phyloP scores from a whole-genome alignment of 2,329 filamentous ascomycete species.

The Microcyclosporella mali region DNA sequence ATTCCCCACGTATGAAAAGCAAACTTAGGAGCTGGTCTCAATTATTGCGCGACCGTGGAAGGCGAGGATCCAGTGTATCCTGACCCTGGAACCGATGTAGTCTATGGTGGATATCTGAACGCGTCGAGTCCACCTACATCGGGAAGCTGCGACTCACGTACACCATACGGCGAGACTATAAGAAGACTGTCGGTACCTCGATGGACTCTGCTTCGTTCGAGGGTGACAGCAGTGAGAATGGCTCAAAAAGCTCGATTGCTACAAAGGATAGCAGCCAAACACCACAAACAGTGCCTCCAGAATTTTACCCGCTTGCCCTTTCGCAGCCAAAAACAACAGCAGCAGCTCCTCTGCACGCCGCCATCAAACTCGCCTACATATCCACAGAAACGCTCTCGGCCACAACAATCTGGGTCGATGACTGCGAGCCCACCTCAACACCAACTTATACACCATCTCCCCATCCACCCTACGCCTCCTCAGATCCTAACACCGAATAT shows the following conservation, averaged over 20 bases:
- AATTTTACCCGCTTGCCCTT: too few relatives aligned
- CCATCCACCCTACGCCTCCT: conserved; percentile 23
- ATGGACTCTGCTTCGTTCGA: not conserved
- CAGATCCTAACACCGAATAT: conserved; percentile 25
- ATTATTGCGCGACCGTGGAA: conserved; percentile 36
- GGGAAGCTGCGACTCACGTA: conserved; percentile 29
- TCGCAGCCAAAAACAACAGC: too few relatives aligned
- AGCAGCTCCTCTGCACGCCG: too few relatives aligned
- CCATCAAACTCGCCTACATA: too few relatives aligned
- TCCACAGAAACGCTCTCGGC: not conserved
- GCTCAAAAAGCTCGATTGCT: conserved; percentile 3
- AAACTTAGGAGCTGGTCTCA: conserved; percentile 37
- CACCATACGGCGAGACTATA: conserved; percentile 26
- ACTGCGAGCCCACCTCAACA: conserved; percentile 1
- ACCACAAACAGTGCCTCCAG: conserved; percentile 1
- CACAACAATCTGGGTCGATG: conserved; percentile 1
- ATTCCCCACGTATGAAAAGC: conserved; percentile 42
- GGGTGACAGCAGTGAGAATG: conserved; percentile 3
- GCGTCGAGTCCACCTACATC: conserved; percentile 20
- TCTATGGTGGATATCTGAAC: conserved; percentile 33
- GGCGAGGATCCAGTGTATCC: conserved; percentile 37
- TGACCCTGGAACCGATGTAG: conserved; percentile 36
- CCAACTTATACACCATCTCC: conserved; percentile 2
- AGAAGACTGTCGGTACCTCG: too few relatives aligned
- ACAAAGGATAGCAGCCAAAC: conserved; percentile 5